A percentile compares a stretch with the other conserved stretches of the same genome.
Evolutionary conservation across 1,284 basidiomycete genomes (phyloP).

Genomic region (Bjerkandera adusta): DNA sequence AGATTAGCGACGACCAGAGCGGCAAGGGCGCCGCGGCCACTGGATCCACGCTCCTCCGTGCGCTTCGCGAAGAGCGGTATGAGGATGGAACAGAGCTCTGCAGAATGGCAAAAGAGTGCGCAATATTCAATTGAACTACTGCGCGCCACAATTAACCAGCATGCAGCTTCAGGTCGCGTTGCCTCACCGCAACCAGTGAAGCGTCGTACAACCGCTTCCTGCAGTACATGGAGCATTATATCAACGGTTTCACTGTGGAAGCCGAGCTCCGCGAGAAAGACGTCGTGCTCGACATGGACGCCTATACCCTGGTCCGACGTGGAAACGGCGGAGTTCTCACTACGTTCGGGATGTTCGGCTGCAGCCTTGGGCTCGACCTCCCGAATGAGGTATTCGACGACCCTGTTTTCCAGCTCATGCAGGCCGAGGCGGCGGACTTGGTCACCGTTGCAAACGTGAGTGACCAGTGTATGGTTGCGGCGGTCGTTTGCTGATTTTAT

Average conservation of each 20-base stretch:
- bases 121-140: not conserved
- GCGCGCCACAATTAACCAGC: slow-evolving; percentile 2
- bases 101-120: slow-evolving; percentile 61
- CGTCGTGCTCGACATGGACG: slow-evolving; percentile 48
- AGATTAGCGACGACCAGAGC: slow-evolving; percentile 66
- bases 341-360: slow-evolving; percentile 63
- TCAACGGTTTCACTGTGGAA: slow-evolving; percentile 54
- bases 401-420: slow-evolving; percentile 48
- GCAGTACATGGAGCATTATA: slow-evolving; percentile 52
- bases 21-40: slow-evolving; percentile 52
- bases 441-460: slow-evolving; percentile 70
- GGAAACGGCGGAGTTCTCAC: slow-evolving; percentile 67
- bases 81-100: slow-evolving; percentile 52
- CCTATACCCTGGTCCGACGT: slow-evolving; percentile 54
- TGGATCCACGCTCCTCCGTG: slow-evolving; percentile 51
- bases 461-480: slow-evolving; percentile 7
- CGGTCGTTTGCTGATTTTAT: not conserved
- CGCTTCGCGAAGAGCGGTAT: slow-evolving; percentile 49
- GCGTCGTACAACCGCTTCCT: slow-evolving; percentile 48
- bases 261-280: slow-evolving; percentile 58
- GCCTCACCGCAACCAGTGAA: slow-evolving; percentile 42
- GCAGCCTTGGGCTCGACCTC: slow-evolving; percentile 57
- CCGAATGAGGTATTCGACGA: slow-evolving; percentile 59
- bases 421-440: slow-evolving; percentile 61
- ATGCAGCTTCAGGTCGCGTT: slow-evolving; percentile 52